A percentile compares a stretch with the other conserved stretches of the same genome.
Evolutionary conservation across 352 stramenopile species (phyloP).

Genomic region (Phytophthora agathidicida): DNA sequence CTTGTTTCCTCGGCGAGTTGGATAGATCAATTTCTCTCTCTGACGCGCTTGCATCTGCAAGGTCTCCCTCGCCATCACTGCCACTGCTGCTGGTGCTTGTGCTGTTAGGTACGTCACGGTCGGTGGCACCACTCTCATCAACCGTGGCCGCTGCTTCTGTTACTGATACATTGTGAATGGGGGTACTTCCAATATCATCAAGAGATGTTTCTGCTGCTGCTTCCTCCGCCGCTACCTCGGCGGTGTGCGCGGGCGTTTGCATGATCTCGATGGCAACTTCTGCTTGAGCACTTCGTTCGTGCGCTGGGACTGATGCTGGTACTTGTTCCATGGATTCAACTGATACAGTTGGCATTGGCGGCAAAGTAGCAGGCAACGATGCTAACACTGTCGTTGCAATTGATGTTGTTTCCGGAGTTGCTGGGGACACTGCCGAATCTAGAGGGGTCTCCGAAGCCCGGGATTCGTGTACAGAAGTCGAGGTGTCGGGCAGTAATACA

Average conservation of each 20-base stretch:
- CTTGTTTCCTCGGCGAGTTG: constrained; percentile 40
- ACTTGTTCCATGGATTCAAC: constrained; percentile 19
- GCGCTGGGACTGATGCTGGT: constrained; percentile 5
- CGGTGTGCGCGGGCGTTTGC: constrained; percentile 32
- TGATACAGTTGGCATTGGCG: constrained; percentile 22
- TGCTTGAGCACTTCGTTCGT: constrained; percentile 40
- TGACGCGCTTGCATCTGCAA: constrained; percentile 19
- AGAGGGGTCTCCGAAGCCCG: constrained; percentile 26
- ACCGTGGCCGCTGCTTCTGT: constrained; percentile 22
- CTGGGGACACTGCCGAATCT: constrained; percentile 14
- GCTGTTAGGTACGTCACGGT: constrained; percentile 36
- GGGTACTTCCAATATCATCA: constrained; percentile 43
- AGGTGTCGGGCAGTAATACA: constrained; percentile 40
- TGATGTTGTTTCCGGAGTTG: constrained; percentile 15
- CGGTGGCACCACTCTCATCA: constrained; percentile 23
- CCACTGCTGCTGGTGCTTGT: constrained; percentile 36
- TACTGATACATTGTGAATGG: constrained; percentile 64
- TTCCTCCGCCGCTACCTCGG: constrained; percentile 23
- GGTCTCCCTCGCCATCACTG: constrained; percentile 25
- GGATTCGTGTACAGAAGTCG: constrained; percentile 15
- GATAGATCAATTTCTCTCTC: constrained; percentile 31
- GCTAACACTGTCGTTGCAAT: constrained; percentile 12
- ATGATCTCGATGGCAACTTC: constrained; percentile 45
- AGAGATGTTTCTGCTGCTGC: constrained; percentile 28
- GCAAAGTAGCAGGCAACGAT: constrained; percentile 18